Base-by-base conservation (phyloP, 2,329 filamentous ascomycete genomes). In the Periconia macrospinosa region DNA sequence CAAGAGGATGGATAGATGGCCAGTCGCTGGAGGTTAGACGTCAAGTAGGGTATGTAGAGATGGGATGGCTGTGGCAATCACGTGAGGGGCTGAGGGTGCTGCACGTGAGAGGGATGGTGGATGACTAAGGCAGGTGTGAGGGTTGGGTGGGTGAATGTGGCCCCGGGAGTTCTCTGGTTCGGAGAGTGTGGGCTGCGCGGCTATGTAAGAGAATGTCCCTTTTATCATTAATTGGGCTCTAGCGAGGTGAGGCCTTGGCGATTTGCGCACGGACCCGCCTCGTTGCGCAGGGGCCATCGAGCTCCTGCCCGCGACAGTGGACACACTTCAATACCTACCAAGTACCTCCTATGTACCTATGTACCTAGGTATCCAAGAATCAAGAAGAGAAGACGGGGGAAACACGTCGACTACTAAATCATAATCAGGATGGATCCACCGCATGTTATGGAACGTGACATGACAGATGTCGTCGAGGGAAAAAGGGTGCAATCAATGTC, bases 101-200 rank as follows among this genome's bases (percentile, higher is more conserved):
- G 20, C 42, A 44, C 42, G 41, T 44, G 48, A 44, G 56, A 45
- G 43, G 51, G 45, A 41, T 41, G 43, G n/a, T 33, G 47, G 47
- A 37, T 47, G 54, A 50, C 52, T 54, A 54, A 54, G 46, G n/a
- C 5, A 52, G 63, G 57, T 59, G 58, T 54, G 49, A 54, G 46
- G n/a, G 53, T 62, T 58, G 60, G 58, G 59, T 55, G 61, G 52
- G 63, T 58, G 60, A 59, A 58, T 55, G 61, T 55, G 61, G 60
- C 63, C 60, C 59, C 60, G 63, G 62, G 53, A 55, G 63, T 59
- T 59, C 33, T 37, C 59, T 63, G 58, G 59, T 53, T 66, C 62
- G 66, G 61, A 65, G 61, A 65, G 18, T 47, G 63, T 66, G 66
- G 65, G 61, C 65, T 64, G 61, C 60, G 61, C 61, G 59, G 62